Evolutionary conservation across 2,329 filamentous ascomycete genomes (phyloP).

Genomic region (Penicillium sp.): DNA sequence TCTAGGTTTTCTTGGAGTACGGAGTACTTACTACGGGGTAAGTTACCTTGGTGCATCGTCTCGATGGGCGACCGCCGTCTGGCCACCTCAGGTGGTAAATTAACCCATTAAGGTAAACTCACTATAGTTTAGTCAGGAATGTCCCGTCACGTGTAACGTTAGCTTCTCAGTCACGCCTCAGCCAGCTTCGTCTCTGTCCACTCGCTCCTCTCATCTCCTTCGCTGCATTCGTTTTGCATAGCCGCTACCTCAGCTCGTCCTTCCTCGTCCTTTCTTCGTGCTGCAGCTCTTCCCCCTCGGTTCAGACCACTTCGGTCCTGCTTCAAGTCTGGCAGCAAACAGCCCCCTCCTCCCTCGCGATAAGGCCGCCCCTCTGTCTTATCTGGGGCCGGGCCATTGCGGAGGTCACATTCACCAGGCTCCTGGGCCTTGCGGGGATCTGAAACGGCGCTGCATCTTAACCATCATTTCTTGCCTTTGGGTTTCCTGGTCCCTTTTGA

Average conservation of each 20-base stretch:
- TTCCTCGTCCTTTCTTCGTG: background rate
- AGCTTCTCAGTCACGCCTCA: background rate
- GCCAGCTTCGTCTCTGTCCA: background rate
- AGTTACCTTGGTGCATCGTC: background rate
- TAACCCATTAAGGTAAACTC: too few relatives aligned
- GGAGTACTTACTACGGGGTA: too few relatives aligned
- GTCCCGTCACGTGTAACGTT: background rate
- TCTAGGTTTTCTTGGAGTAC: background rate
- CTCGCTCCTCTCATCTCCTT: background rate
- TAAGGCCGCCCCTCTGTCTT: constrained; percentile 15
- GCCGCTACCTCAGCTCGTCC: background rate
- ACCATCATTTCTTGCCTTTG: background rate
- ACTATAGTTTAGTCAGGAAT: background rate
- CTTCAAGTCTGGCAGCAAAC: constrained; percentile 7
- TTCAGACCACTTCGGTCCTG: constrained; percentile 6
- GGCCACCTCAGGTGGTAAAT: too few relatives aligned
- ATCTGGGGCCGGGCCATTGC: constrained; percentile 11
- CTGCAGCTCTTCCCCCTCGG: background rate
- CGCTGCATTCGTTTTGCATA: background rate
- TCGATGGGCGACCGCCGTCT: background rate
- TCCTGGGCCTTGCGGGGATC: constrained; percentile 10
- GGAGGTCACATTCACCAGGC: constrained; percentile 10
- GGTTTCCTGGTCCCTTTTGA: too few relatives aligned
- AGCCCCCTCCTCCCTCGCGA: background rate
- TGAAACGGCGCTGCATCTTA: constrained; percentile 5